phyloP scores from a whole-genome alignment of 345 rosid species.

The Eucalyptus sideroxylon region DNA sequence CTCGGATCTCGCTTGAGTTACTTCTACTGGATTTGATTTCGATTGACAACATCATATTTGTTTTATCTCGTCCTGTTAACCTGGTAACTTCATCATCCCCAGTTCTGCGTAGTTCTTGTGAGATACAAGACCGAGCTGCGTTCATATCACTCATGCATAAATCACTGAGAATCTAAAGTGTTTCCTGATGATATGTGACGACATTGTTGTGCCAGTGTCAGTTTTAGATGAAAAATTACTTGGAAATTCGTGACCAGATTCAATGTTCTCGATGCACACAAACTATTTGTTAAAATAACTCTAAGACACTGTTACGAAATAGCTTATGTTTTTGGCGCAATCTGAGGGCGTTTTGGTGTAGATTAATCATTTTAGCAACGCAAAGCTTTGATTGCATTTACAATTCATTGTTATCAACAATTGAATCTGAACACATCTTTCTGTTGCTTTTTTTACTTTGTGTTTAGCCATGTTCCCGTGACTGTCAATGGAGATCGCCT shows the following conservation, averaged over 20 bases:
- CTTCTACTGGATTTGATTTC: not conserved
- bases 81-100: no score
- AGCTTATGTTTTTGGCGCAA: no score
- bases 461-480: no score
- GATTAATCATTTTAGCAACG: no score
- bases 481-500: no score
- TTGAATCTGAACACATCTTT: no score
- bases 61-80: not conserved
- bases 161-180: not conserved
- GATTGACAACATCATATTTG: not conserved
- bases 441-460: no score
- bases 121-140: not conserved
- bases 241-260: not conserved
- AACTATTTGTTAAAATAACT: not conserved
- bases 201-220: not conserved
- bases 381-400: no score
- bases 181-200: not conserved
- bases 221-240: no score
- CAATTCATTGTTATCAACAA: no score
- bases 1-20: not conserved
- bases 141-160: not conserved
- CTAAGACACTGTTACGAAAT: not conserved
- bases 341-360: no score
- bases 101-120: rapidly evolving
- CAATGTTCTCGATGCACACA: not conserved